These are phyloP conservation scores for Chlamydomonas eustigma DNA, from an alignment of 139 green algal species.

Conservation along the genomic window DNA sequence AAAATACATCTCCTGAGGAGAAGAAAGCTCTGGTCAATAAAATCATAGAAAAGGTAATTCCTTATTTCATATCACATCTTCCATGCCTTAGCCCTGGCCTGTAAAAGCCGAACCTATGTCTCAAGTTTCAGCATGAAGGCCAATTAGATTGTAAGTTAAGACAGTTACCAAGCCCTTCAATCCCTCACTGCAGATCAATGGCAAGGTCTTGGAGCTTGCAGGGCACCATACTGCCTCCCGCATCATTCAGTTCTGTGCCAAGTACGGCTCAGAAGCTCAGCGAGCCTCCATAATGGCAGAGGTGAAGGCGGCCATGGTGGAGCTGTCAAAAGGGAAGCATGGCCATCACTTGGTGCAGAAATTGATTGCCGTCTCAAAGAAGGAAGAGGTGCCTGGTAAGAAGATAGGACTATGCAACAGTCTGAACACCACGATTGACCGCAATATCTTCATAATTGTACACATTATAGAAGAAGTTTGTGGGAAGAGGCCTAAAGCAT, in stretches of 20 bases:
- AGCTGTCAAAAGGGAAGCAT: constrained; percentile 78
- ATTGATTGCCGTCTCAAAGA: constrained; percentile 63
- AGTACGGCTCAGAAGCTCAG: constrained; percentile 57
- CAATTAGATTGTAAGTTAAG: background rate
- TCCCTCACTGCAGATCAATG: constrained; percentile 43
- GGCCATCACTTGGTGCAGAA: constrained; percentile 79
- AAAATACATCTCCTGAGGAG: constrained; percentile 34
- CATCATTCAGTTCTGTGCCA: constrained; percentile 81
- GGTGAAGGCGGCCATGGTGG: constrained; percentile 56
- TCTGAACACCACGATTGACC: too few species aligned
- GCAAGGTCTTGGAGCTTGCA: constrained; percentile 61
- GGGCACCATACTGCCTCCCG: constrained; percentile 71
- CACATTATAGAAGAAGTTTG: too few species aligned
- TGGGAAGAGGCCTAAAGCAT: too few species aligned
- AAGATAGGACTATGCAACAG: too few species aligned
- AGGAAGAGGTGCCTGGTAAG: constrained; percentile 44
- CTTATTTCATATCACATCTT: background rate
- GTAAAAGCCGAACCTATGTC: background rate
- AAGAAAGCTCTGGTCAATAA: constrained; percentile 44
- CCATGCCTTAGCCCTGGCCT: background rate
- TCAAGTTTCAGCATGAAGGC: background rate
- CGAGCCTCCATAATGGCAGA: constrained; percentile 57
- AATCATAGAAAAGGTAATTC: constrained; percentile 42
- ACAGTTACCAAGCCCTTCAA: background rate
- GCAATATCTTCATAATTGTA: too few species aligned